Percentiles rank a stretch among this genome's conserved stretches.
Conservation (phyloP, 2,329 filamentous ascomycete species). For the Aspergillus aculeatus region DNA sequence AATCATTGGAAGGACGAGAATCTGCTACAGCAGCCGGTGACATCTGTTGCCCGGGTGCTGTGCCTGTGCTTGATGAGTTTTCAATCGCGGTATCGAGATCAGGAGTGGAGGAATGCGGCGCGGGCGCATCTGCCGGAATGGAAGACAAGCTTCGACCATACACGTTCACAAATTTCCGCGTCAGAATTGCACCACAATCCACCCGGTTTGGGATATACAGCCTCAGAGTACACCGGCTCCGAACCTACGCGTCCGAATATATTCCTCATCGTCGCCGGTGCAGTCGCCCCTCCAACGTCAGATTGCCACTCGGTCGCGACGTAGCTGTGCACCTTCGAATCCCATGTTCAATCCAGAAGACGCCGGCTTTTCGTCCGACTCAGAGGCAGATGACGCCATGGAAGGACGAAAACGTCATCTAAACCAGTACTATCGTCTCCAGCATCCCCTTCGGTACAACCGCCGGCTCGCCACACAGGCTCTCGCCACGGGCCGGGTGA, state of each 20-base stretch:
- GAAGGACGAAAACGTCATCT: not conserved
- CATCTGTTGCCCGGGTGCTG: slow-evolving; percentile 19
- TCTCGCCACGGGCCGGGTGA: too few relatives aligned
- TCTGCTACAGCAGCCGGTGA: slow-evolving; percentile 13
- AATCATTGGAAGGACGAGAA: slow-evolving; percentile 6
- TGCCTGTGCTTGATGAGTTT: slow-evolving; percentile 27
- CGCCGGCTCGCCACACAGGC: not conserved
- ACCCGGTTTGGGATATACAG: slow-evolving; percentile 11
- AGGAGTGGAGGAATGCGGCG: slow-evolving; percentile 24
- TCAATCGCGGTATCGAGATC: slow-evolving; percentile 14
- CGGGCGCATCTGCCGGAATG: slow-evolving; percentile 17
- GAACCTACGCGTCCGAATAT: not conserved
- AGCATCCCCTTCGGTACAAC: too few relatives aligned
- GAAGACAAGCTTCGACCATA: slow-evolving; percentile 22
- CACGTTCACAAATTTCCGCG: slow-evolving; percentile 19
- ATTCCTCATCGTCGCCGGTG: not conserved
- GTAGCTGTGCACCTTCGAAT: too few relatives aligned
- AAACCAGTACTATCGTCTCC: slow-evolving; percentile 2
- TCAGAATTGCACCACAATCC: slow-evolving; percentile 17
- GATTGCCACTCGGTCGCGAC: too few relatives aligned
- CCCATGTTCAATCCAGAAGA: too few relatives aligned
- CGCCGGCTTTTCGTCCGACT: not conserved
- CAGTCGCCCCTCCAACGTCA: too few relatives aligned
- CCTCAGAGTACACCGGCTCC: slow-evolving; percentile 12
- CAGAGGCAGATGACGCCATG: not conserved